Conservation (phyloP, 441 rosid species). For the Gossypium gossypioides region DNA sequence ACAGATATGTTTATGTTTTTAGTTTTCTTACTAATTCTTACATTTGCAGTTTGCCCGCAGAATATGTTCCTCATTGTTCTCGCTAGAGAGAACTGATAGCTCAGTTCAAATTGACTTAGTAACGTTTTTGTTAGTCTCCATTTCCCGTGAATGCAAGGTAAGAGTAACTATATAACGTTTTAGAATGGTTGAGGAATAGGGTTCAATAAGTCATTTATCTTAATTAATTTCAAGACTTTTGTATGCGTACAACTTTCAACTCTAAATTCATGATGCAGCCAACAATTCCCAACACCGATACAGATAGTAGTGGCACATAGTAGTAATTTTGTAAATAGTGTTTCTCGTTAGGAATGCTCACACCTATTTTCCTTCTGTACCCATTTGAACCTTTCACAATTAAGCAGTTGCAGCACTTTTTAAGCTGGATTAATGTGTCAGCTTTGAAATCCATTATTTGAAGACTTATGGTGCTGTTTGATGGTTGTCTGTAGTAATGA, state of each 20-base stretch:
- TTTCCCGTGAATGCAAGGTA: conserved; percentile 61
- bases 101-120: conserved; percentile 33
- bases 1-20: not conserved
- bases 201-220: not conserved
- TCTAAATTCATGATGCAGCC: not conserved
- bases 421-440: not conserved
- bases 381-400: not conserved
- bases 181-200: conserved; percentile 2
- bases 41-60: conserved; percentile 60
- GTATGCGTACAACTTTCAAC: not conserved
- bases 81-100: conserved; percentile 26
- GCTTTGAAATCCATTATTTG: not conserved
- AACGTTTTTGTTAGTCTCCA: conserved; percentile 28
- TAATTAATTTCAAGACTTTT: not conserved
- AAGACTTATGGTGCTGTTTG: not conserved
- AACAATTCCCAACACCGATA: not conserved
- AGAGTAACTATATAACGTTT: conserved; percentile 6
- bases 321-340: not conserved
- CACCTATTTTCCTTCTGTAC: not conserved
- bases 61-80: conserved; percentile 51
- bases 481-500: not conserved
- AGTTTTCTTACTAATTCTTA: conserved; percentile 13
- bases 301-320: not conserved
- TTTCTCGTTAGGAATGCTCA: not conserved
- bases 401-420: not conserved